phyloP scores from a whole-genome alignment of 2,329 filamentous ascomycete species.

The Neurospora crassa region DNA sequence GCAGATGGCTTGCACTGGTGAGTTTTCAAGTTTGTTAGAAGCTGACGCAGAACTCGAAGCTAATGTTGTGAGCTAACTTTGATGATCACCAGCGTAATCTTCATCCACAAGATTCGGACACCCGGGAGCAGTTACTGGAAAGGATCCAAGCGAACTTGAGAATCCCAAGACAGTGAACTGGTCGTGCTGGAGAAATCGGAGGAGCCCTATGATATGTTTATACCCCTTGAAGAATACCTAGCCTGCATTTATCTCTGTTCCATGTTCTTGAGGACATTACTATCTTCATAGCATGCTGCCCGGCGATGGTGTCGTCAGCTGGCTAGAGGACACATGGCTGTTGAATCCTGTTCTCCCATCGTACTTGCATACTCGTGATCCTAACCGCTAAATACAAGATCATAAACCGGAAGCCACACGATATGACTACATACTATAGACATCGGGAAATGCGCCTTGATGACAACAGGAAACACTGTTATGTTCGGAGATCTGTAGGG shows the following conservation, averaged over 20 bases:
- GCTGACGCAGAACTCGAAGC: not conserved
- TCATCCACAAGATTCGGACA: slow-evolving; percentile 33
- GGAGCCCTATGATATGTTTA: not conserved
- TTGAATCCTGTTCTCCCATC: not conserved
- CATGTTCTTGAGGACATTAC: not conserved
- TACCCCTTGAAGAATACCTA: not conserved
- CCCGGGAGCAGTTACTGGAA: slow-evolving; percentile 36
- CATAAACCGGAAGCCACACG: not conserved
- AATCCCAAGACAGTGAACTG: slow-evolving; percentile 23
- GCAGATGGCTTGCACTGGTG: slow-evolving; percentile 73
- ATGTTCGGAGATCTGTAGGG: not conserved
- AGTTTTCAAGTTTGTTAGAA: slow-evolving; percentile 24
- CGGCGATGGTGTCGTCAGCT: not conserved
- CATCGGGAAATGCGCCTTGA: not conserved
- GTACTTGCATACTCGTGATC: not conserved
- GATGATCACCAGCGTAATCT: slow-evolving; percentile 32
- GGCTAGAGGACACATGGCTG: not conserved
- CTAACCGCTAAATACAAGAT: not conserved
- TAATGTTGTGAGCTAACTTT: not conserved
- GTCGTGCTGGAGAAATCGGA: not conserved
- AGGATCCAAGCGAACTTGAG: slow-evolving; percentile 39
- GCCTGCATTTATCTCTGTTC: not conserved
- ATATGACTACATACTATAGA: not conserved
- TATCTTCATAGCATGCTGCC: not conserved
- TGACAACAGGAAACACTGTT: not conserved